phyloP scores from a whole-genome alignment of 331 rosid species.

The Erythrophleum ivorense region DNA sequence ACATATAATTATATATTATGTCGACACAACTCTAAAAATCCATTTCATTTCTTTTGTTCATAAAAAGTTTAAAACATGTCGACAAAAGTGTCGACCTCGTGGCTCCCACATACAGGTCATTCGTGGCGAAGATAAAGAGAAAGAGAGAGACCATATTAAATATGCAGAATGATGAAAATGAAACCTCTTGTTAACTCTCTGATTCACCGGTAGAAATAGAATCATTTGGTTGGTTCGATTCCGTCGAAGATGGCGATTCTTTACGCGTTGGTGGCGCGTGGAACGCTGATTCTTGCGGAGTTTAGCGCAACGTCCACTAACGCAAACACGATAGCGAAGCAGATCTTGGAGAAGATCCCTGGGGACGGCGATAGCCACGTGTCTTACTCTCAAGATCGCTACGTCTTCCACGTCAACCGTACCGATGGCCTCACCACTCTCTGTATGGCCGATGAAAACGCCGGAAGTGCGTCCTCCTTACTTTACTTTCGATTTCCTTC shows the following conservation, averaged over 20 bases:
- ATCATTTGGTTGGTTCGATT: too few relatives aligned
- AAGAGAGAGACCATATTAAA: too few relatives aligned
- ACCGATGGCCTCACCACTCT: slow-evolving; percentile 77
- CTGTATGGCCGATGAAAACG: slow-evolving; percentile 72
- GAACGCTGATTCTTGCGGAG: slow-evolving; percentile 70
- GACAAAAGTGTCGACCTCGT: too few relatives aligned
- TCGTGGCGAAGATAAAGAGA: too few relatives aligned
- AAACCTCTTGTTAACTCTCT: too few relatives aligned
- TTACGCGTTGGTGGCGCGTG: slow-evolving; percentile 63
- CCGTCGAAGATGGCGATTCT: slow-evolving; percentile 71
- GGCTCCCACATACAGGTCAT: too few relatives aligned
- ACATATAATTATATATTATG: too few relatives aligned
- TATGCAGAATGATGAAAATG: too few relatives aligned
- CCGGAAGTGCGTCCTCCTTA: slow-evolving; percentile 52
- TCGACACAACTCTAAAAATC: too few relatives aligned
- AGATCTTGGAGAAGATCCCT: slow-evolving; percentile 63
- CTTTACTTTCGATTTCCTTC: background rate
- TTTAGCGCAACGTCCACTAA: slow-evolving; percentile 59
- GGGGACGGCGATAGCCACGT: slow-evolving; percentile 55
- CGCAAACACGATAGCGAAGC: slow-evolving; percentile 61
- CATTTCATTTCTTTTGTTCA: too few relatives aligned
- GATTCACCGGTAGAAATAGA: too few relatives aligned
- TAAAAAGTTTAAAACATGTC: too few relatives aligned
- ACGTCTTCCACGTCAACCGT: slow-evolving; percentile 68
- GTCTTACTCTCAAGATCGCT: slow-evolving; percentile 74